Conservation (phyloP, 768 basidiomycete species). For the Kwoniella sp. region DNA sequence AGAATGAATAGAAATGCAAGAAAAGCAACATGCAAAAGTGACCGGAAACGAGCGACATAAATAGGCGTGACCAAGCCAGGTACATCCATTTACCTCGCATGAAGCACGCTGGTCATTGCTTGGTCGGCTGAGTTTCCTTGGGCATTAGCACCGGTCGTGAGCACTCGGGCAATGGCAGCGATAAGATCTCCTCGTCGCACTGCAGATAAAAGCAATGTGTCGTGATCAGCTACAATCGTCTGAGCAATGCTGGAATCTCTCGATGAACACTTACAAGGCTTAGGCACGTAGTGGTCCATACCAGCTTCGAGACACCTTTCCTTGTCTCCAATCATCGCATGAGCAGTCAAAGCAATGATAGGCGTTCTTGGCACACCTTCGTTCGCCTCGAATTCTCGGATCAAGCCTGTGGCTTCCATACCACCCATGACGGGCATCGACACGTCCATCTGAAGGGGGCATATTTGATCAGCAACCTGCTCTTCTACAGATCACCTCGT, state of each 20-base stretch:
- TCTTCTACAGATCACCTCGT: too few relatives aligned
- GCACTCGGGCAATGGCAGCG: slow-evolving; percentile 49
- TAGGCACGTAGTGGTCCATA: slow-evolving; percentile 29
- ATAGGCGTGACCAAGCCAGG: neutral
- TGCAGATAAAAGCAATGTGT: slow-evolving; percentile 5
- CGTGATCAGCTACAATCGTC: neutral
- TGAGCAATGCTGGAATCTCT: too few relatives aligned
- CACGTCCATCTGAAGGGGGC: slow-evolving; percentile 79
- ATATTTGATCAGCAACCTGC: neutral
- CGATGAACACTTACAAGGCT: slow-evolving; percentile 19
- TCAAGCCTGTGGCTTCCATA: slow-evolving; percentile 93
- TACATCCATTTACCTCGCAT: neutral
- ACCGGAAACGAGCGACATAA: too few relatives aligned
- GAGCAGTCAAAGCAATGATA: slow-evolving; percentile 94
- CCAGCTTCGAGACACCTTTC: slow-evolving; percentile 56
- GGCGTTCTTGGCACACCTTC: slow-evolving; percentile 73
- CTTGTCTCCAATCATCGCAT: slow-evolving; percentile 66
- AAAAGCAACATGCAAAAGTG: neutral
- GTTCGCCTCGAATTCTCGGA: slow-evolving; percentile 78
- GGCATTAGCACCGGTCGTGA: slow-evolving; percentile 18
- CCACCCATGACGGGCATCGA: slow-evolving; percentile 83
- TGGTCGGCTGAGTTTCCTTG: neutral
- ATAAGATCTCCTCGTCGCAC: slow-evolving; percentile 52
- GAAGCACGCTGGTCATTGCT: neutral
- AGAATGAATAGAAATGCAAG: neutral